Evolutionary conservation across 139 green algal species (phyloP), one percentile per base, ranked within the genome.

Genomic region (Yamagishiella unicocca): DNA sequence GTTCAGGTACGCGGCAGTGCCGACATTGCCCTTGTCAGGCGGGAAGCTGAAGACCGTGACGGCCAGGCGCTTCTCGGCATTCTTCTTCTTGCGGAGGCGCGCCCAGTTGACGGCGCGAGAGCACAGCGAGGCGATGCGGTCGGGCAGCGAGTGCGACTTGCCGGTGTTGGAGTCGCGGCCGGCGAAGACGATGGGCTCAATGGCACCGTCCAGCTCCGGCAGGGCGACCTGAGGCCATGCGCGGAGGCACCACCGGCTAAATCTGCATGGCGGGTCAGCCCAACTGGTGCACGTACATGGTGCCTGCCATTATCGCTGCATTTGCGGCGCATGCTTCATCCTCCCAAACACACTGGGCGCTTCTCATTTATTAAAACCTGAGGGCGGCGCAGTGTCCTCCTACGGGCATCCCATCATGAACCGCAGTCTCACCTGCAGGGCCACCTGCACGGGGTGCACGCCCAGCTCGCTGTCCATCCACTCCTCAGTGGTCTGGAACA

Each of bases 401-500:
- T n/a, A n/a, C n/a, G n/a, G n/a, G n/a, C n/a, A n/a, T n/a, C n/a
- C n/a, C n/a, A n/a, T n/a, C n/a, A n/a, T n/a, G n/a, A n/a, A n/a
- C n/a, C n/a, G n/a, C n/a, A n/a, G n/a, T n/a, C 88, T 38, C 70
- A 98, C 96, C 94, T 99, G 97, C 88, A 99, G 94, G 0, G 97
- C 96, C 27, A 99, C 96, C 94, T 99, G 98, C 73, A 99, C 98
- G 4, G 98, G 98, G 94, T 99, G 98, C 87, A 99, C 94, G 53
- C 98, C 98, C 68, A 99, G 94, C 88, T 98, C 96, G 50, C 91
- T 97, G 45, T 98, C 97, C 82, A 97, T 90, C 98, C 98, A 99
- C 95, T 99, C 98, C 92, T 99, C 97, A 1, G 98, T 99, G 71
- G 98, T 99, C 95, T 99, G 98, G 96, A 99, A 99, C 7, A 99